Evolutionary conservation across 805 yeast species (phyloP), one percentile per base, ranked within the genome.

Genomic region (Candida quercuum): DNA sequence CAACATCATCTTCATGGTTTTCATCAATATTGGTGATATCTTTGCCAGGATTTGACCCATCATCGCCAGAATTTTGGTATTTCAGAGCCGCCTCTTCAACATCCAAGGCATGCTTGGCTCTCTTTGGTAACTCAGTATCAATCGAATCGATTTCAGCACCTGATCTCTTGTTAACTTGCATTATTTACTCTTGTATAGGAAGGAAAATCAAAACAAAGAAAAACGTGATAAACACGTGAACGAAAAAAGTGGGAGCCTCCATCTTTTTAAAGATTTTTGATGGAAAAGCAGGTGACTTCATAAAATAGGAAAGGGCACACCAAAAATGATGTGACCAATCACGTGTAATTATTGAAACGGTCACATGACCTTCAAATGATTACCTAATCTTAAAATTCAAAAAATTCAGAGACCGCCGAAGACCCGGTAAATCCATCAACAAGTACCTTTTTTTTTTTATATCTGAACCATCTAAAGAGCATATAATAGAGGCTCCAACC

Each of bases 221-320:
- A 40, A 42, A 42, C 46, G 48, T 47, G 46, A 47, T 45, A 22
- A 36, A 49, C 58, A 54, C 59, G 59, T 54, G 59, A 51, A 51
- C 42, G n/a, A 29, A 42, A 41, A 45, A 39, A 40, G 43, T 39
- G 42, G 35, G 26, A 27, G 2, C 29, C 32, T 14, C 13, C 19
- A 15, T 20, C 35, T 35, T 37, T 34, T 33, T 31, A 30, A 16
- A 20, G 15, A 31, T n/a, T n/a, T 13, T 6, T 10, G 18, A 21
- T 16, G 22, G 21, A 22, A 35, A 20, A n/a, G 11, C 24, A 22
- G 10, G 11, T 8, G 11, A 22, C 24, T 22, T 22, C 24, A 11
- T 8, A 22, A 22, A 22, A n/a, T 13, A 6, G 14, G 28, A n/a
- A 16, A 11, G 24, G 24, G 8, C 8, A 22, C 24, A 22, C 24